Conservation (phyloP, 768 basidiomycete species). For the Boletus huronensis region DNA sequence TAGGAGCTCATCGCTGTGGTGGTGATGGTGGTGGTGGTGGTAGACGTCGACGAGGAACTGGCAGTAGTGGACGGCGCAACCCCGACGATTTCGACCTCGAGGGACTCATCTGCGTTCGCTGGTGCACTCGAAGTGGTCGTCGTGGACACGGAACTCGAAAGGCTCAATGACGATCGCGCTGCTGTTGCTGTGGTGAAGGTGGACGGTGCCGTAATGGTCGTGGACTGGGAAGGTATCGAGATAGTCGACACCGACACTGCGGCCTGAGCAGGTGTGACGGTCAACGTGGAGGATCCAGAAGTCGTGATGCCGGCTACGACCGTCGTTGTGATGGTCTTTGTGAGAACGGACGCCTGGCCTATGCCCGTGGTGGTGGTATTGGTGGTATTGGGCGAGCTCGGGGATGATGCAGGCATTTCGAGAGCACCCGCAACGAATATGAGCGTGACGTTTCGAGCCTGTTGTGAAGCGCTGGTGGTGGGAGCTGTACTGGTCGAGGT, state of each 20-base stretch:
- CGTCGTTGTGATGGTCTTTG: constrained; percentile 29
- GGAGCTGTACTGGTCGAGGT: constrained; percentile 16
- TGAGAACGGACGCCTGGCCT: constrained; percentile 7
- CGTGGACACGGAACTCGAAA: neutral
- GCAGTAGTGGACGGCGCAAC: neutral
- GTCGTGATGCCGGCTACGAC: constrained; percentile 11
- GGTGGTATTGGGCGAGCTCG: neutral
- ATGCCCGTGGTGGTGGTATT: neutral
- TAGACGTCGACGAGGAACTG: constrained; percentile 1
- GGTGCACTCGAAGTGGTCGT: neutral
- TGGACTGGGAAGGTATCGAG: constrained; percentile 3
- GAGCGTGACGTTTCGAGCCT: constrained; percentile 44
- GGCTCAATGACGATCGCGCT: constrained; percentile 3
- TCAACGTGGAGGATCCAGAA: neutral
- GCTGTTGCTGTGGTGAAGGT: neutral
- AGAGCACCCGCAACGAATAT: constrained; percentile 45
- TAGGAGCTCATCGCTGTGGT: neutral
- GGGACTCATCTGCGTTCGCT: constrained; percentile 9
- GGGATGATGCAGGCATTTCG: constrained; percentile 21
- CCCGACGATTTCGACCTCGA: constrained; percentile 23
- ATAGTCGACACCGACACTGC: constrained; percentile 12
- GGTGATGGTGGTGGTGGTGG: neutral
- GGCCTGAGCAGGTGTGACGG: constrained; percentile 11
- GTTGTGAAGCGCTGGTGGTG: constrained; percentile 6
- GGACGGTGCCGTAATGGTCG: neutral